Evolutionary conservation across 495 filamentous ascomycete genomes (phyloP).

Genomic region (Hyaloscypha variabilis): DNA sequence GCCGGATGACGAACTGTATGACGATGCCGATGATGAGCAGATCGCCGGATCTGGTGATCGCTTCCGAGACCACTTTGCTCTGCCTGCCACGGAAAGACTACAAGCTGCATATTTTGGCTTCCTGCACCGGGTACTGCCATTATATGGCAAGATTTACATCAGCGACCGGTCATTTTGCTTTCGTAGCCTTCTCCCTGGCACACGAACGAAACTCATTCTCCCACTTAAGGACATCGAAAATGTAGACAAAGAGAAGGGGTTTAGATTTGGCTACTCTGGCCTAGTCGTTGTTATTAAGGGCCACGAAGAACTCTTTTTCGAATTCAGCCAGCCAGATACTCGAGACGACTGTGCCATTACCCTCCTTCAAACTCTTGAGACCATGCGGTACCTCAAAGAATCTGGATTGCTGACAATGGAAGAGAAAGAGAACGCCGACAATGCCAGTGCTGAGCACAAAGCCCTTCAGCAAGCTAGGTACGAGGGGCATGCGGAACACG

Average conservation of each 20-base stretch:
- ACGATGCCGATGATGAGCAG: conserved; percentile 65
- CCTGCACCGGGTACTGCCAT: conserved; percentile 82
- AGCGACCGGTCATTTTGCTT: conserved; percentile 92
- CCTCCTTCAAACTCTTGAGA: conserved; percentile 74
- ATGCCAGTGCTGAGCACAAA: conserved; percentile 80
- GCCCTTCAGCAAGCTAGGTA: conserved; percentile 78
- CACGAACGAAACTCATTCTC: conserved; percentile 90
- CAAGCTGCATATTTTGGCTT: conserved; percentile 90
- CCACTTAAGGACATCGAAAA: conserved; percentile 93
- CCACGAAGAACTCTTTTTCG: conserved; percentile 96
- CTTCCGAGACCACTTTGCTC: conserved; percentile 87
- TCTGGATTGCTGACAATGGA: conserved; percentile 69
- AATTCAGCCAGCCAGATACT: conserved; percentile 74
- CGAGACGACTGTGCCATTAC: conserved; percentile 90
- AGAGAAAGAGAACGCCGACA: conserved; percentile 71
- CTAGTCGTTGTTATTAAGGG: conserved; percentile 90
- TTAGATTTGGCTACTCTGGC: conserved; percentile 88
- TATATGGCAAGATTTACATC: conserved; percentile 97
- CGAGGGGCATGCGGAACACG: conserved; percentile 60
- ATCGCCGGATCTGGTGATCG: conserved; percentile 65
- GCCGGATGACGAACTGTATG: conserved; percentile 58
- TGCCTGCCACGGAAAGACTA: conserved; percentile 82
- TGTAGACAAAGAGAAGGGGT: conserved; percentile 93
- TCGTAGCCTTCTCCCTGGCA: conserved; percentile 86
- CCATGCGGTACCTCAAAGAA: conserved; percentile 70